Evolutionary conservation across 768 basidiomycete species (phyloP).

Genomic region (Auricularia sp.): DNA sequence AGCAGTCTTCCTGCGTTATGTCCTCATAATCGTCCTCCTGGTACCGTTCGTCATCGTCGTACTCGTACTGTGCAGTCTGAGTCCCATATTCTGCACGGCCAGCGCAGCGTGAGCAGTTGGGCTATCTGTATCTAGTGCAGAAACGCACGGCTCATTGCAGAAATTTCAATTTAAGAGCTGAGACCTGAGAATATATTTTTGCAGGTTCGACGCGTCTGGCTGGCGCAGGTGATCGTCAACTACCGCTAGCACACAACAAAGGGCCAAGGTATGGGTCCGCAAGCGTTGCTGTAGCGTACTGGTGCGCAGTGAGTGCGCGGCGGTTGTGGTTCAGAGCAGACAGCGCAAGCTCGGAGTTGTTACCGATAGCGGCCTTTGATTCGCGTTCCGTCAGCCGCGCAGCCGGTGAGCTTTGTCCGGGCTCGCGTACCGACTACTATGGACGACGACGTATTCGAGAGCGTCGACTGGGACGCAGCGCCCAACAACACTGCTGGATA

Average conservation of each 20-base stretch:
- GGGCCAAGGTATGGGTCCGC: too few relatives aligned
- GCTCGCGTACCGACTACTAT: not conserved
- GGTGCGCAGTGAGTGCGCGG: too few relatives aligned
- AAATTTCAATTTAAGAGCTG: too few relatives aligned
- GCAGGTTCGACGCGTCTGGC: too few relatives aligned
- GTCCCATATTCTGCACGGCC: not conserved
- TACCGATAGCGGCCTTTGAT: not conserved
- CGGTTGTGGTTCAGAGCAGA: too few relatives aligned
- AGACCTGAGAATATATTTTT: too few relatives aligned
- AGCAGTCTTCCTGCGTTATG: conserved; percentile 88
- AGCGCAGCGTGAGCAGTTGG: too few relatives aligned
- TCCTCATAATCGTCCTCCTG: conserved; percentile 50
- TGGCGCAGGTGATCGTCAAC: too few relatives aligned
- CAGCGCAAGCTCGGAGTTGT: not conserved
- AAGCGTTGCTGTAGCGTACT: too few relatives aligned
- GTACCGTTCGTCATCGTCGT: conserved; percentile 27
- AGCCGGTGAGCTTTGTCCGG: not conserved
- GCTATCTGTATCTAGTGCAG: too few relatives aligned
- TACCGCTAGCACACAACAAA: too few relatives aligned
- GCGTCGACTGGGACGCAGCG: conserved; percentile 75
- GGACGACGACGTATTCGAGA: conserved; percentile 86
- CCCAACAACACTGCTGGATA: conserved; percentile 34
- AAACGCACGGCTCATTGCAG: too few relatives aligned
- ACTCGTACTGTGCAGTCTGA: not conserved
- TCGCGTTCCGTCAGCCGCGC: not conserved